A percentile compares a stretch with the other conserved stretches of the same genome.
These are phyloP conservation scores for Rhizomucor miehei DNA, from an alignment of 371 early-diverging fungal genomes.

Conservation along the genomic window DNA sequence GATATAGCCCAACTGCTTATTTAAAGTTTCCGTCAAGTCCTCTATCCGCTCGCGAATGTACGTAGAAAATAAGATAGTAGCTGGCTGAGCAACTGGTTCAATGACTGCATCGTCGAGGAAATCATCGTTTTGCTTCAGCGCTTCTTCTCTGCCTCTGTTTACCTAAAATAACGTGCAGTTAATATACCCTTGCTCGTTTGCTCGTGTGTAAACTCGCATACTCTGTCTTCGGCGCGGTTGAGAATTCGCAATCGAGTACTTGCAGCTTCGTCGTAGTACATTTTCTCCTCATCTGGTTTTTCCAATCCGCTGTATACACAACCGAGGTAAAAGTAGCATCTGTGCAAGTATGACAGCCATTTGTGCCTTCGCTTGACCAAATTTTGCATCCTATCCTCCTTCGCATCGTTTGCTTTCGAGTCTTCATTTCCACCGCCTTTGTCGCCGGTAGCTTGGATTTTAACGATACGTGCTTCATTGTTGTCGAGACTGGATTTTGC, in stretches of 20 bases:
- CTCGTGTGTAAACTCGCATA: no score
- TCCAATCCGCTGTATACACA: constrained; percentile 44
- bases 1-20: constrained; percentile 27
- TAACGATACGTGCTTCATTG: no score
- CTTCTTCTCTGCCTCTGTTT: no score
- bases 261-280: constrained; percentile 51
- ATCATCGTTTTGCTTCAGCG: no score
- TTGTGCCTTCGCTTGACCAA: neutral
- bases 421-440: neutral
- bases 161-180: no score
- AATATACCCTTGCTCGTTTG: no score
- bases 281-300: constrained; percentile 27
- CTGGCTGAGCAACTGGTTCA: neutral
- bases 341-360: constrained; percentile 59
- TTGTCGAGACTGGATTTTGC: neutral
- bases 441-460: no score
- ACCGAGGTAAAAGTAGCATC: constrained; percentile 59
- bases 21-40: neutral
- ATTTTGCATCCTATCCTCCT: neutral
- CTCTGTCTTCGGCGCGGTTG: constrained; percentile 20
- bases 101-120: no score
- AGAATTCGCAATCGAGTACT: constrained; percentile 41
- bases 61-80: neutral
- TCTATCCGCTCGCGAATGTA: no score
- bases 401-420: neutral